These are phyloP conservation scores for Chaetomium olivaceum DNA, from an alignment of 2,329 filamentous ascomycete species.

Conservation along the genomic window DNA sequence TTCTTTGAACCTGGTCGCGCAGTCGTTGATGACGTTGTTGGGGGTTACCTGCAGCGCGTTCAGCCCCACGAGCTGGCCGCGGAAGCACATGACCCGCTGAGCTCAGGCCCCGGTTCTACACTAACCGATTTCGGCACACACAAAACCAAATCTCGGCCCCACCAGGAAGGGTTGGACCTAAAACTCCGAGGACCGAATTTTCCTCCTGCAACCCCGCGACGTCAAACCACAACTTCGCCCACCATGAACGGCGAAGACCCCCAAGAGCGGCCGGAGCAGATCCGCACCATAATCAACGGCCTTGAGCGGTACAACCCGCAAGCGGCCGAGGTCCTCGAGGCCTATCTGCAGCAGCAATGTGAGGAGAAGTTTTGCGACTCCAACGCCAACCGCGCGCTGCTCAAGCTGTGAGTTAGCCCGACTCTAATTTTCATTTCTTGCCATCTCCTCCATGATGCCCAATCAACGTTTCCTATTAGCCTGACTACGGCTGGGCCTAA, in stretches of 20 bases:
- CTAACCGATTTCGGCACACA: slow-evolving; percentile 32
- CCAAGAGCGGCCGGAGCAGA: slow-evolving; percentile 87
- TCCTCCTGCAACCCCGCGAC: slow-evolving; percentile 33
- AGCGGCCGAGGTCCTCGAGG: slow-evolving; percentile 89
- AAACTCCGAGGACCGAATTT: slow-evolving; percentile 24
- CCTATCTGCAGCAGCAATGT: slow-evolving; percentile 92
- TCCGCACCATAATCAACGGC: slow-evolving; percentile 91
- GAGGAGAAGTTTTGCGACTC: slow-evolving; percentile 92
- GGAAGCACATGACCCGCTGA: slow-evolving; percentile 29
- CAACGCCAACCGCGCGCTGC: slow-evolving; percentile 91
- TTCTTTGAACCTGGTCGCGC: not conserved
- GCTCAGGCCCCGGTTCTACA: slow-evolving; percentile 6
- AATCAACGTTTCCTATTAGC: slow-evolving; percentile 99
- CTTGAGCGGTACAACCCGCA: slow-evolving; percentile 99
- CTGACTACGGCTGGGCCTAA: slow-evolving; percentile 63
- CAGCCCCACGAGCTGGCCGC: slow-evolving; percentile 27
- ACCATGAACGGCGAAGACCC: slow-evolving; percentile 77
- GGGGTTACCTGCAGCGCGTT: slow-evolving; percentile 8
- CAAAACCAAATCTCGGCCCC: slow-evolving; percentile 29
- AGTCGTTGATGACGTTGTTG: slow-evolving; percentile 26
- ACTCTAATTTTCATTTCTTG: slow-evolving; percentile 25
- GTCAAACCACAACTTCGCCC: slow-evolving; percentile 36
- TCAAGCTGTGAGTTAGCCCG: slow-evolving; percentile 82
- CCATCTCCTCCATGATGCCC: slow-evolving; percentile 63
- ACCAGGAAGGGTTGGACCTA: slow-evolving; percentile 30